A percentile compares a stretch with the other conserved stretches of the same genome.
Evolutionary conservation across 257 asterid genomes (phyloP).

Genomic region (Solanum tacnaense): DNA sequence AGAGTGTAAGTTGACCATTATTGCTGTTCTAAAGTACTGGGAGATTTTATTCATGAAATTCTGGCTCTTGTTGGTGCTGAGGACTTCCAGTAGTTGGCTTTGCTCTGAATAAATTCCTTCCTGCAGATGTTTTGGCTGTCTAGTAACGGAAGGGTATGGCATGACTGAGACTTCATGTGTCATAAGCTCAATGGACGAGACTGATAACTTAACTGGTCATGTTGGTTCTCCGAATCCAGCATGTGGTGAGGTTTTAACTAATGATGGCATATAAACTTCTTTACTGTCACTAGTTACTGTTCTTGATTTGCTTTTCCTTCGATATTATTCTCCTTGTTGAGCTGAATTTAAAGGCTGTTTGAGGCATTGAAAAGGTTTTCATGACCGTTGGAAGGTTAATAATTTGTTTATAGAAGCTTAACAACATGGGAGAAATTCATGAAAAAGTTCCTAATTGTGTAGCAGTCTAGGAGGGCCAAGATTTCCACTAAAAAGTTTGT

Average conservation of each 20-base stretch:
- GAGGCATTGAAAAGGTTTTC: not conserved
- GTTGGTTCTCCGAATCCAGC: conserved; percentile 95
- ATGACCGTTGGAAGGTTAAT: not conserved
- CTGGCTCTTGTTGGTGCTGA: not conserved
- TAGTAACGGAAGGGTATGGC: conserved; percentile 83
- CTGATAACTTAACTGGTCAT: conserved; percentile 65
- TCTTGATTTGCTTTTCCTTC: not conserved
- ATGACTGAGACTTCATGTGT: conserved; percentile 98
- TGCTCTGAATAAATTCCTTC: conserved; percentile 9
- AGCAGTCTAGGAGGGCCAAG: not conserved
- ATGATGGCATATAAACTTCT: not conserved
- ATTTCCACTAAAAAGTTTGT: not conserved
- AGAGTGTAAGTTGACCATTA: conserved; percentile 61
- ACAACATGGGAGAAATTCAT: not conserved
- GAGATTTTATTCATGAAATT: not conserved
- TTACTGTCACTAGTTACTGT: not conserved
- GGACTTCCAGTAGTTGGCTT: not conserved
- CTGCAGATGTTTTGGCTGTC: conserved; percentile 84
- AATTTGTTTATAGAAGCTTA: not conserved
- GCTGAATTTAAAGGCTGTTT: not conserved
- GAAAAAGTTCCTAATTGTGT: not conserved
- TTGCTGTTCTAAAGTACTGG: not conserved
- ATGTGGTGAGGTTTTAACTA: conserved; percentile 53
- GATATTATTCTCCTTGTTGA: not conserved
- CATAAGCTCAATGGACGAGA: conserved; percentile 69